Evolutionary conservation across 176 grass and related monocot genomes (phyloP).

Genomic region (barley (Hordeum vulgare)): DNA sequence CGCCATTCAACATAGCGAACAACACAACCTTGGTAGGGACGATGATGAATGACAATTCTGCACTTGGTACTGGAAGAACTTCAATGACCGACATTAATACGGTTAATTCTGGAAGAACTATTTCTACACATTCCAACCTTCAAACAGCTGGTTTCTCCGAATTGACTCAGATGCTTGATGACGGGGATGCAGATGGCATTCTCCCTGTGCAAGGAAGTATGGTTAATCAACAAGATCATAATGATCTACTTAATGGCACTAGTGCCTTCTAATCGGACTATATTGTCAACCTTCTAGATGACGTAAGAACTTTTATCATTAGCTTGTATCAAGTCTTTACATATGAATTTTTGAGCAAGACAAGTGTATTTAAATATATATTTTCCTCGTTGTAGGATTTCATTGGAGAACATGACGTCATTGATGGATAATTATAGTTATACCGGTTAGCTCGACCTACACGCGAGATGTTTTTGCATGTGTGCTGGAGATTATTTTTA

Average conservation of each 20-base stretch:
- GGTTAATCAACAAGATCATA: background rate
- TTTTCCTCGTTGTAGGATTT: constrained; percentile 10
- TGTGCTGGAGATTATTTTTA: background rate
- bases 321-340: background rate
- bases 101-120: background rate
- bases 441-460: background rate
- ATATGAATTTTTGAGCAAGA: background rate
- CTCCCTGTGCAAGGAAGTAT: background rate
- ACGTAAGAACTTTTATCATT: constrained; percentile 11
- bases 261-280: background rate
- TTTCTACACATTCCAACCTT: background rate
- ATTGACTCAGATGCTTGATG: background rate
- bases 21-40: no score
- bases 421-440: background rate
- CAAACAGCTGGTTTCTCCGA: background rate
- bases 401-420: background rate
- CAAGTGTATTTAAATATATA: background rate
- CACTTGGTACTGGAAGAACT: no score
- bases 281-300: background rate
- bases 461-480: background rate
- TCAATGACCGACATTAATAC: no score
- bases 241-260: background rate
- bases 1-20: no score
- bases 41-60: no score
- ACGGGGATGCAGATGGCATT: background rate